Percentiles rank a stretch among this genome's conserved stretches.
Conservation (phyloP, 331 rosid genomes). For the Malus hybrid region DNA sequence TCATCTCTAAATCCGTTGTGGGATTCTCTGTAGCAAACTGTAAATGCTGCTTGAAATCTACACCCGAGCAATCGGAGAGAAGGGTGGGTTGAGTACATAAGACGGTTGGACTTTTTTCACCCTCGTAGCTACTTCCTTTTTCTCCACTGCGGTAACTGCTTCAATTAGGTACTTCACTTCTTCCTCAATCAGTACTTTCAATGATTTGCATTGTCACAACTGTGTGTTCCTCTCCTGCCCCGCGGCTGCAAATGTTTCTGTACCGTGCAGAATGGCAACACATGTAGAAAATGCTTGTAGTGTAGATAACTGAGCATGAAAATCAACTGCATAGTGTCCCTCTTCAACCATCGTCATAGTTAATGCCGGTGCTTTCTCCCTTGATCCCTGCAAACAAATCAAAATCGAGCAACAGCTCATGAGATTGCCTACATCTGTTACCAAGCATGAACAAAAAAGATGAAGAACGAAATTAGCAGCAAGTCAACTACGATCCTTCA, state of each 20-base stretch:
- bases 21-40: conserved; percentile 9
- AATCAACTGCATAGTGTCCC: conserved; percentile 73
- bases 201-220: conserved; percentile 41
- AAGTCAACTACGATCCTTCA: not conserved
- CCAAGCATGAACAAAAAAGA: not conserved
- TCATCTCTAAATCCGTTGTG: conserved; percentile 5
- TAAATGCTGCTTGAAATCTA: conserved; percentile 20
- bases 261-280: conserved; percentile 74
- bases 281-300: conserved; percentile 88
- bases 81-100: conserved; percentile 59
- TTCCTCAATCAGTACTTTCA: conserved; percentile 72
- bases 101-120: conserved; percentile 50
- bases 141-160: conserved; percentile 45
- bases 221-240: conserved; percentile 31
- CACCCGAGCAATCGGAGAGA: conserved; percentile 83
- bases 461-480: not conserved
- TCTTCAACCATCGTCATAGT: conserved; percentile 62
- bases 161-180: conserved; percentile 52
- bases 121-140: conserved; percentile 39
- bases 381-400: conserved; percentile 56
- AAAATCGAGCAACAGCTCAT: not conserved
- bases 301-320: conserved; percentile 77
- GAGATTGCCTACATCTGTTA: not conserved
- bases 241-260: conserved; percentile 28
- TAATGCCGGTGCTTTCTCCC: conserved; percentile 59